phyloP scores from a whole-genome alignment of 768 basidiomycete genomes.

The Termitomyces sp. region DNA sequence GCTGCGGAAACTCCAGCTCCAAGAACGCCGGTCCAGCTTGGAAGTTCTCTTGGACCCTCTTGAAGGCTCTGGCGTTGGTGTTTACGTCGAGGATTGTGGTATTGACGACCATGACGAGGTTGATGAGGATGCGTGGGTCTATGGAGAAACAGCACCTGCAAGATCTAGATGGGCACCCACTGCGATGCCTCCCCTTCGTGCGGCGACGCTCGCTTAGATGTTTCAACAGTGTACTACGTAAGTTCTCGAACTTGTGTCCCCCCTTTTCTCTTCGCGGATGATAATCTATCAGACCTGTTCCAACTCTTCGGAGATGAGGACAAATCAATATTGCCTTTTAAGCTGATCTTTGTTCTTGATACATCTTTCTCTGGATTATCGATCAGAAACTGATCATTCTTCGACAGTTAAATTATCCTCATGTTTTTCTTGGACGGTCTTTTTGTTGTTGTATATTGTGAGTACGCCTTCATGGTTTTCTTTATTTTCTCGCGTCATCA shows the following conservation, averaged over 20 bases:
- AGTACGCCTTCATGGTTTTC: conserved; percentile 20
- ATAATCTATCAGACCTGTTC: conserved; percentile 77
- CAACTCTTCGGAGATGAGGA: conserved; percentile 52
- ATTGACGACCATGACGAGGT: conserved; percentile 32
- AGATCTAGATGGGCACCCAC: conserved; percentile 50
- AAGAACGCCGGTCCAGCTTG: conserved; percentile 32
- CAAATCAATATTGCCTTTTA: conserved; percentile 57
- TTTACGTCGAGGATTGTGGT: conserved; percentile 76
- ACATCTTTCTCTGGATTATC: neutral
- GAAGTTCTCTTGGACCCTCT: conserved; percentile 65
- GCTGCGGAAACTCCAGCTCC: conserved; percentile 60
- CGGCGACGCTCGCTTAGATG: conserved; percentile 20
- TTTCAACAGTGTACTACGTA: conserved; percentile 13
- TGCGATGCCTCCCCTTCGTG: conserved; percentile 46
- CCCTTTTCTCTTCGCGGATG: conserved; percentile 38
- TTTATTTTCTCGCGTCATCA: conserved; percentile 11
- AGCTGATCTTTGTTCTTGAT: conserved; percentile 27
- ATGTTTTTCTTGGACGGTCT: neutral
- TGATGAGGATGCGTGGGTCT: conserved; percentile 56
- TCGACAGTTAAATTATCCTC: neutral
- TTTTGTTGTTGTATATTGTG: conserved; percentile 24
- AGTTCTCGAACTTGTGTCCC: conserved; percentile 1
- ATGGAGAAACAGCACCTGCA: conserved; percentile 50
- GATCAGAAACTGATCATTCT: conserved; percentile 12
- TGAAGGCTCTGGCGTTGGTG: conserved; percentile 67